Percentiles rank a stretch among this genome's conserved stretches.
These are phyloP conservation scores for Juncus effusus DNA, from an alignment of 176 grass and related monocot genomes.

Conservation along the genomic window DNA sequence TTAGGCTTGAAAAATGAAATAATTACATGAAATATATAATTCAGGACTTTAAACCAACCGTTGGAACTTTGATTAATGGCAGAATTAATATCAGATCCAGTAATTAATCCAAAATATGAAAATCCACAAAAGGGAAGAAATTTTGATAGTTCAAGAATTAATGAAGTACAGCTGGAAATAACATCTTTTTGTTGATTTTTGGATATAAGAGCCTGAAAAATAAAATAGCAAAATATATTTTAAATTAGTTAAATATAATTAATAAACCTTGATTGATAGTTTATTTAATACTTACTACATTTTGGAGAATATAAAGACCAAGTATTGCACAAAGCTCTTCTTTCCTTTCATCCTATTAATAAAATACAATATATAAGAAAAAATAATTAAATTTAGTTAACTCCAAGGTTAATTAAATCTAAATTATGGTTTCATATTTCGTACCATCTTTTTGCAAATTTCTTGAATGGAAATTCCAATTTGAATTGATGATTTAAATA, in stretches of 20 bases:
- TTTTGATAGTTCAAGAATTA: conserved; percentile 46
- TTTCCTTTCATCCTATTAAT: conserved; percentile 44
- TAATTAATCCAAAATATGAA: conserved; percentile 66
- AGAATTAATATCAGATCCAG: conserved; percentile 51
- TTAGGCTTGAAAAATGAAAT: conserved; percentile 4
- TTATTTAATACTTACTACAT: conserved; percentile 60
- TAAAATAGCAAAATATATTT: conserved; percentile 4
- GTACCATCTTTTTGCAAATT: conserved; percentile 74
- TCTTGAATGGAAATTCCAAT: conserved; percentile 64
- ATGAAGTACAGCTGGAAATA: conserved; percentile 43
- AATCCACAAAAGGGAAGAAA: conserved; percentile 65
- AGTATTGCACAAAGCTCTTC: conserved; percentile 63
- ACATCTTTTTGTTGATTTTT: conserved; percentile 29
- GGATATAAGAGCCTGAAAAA: conserved; percentile 65
- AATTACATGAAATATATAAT: conserved; percentile 18
- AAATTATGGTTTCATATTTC: conserved; percentile 14
- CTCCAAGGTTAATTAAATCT: conserved; percentile 25
- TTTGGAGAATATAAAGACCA: conserved; percentile 77
- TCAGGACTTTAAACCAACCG: conserved; percentile 37
- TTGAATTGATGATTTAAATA: conserved; percentile 52
- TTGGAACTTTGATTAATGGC: conserved; percentile 53
- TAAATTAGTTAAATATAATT: conserved; percentile 14
- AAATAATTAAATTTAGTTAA: conserved; percentile 26
- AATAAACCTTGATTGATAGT: neutral
- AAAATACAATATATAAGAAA: conserved; percentile 1